Conservation (phyloP, 2,329 filamentous ascomycete species). For the Zarea fungicola region DNA sequence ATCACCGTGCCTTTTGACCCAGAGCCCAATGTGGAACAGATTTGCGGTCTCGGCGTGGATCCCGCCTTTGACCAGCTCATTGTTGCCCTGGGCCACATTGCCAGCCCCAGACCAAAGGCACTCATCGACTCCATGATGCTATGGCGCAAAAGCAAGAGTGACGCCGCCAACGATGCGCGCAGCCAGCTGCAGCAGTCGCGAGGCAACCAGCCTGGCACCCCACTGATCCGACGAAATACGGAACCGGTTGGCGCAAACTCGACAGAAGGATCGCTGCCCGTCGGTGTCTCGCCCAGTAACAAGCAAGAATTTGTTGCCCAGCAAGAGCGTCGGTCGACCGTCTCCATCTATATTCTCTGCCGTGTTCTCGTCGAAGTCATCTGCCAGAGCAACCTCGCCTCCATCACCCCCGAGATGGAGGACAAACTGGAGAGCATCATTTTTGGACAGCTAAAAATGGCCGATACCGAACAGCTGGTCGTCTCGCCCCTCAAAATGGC, state of each 20-base stretch:
- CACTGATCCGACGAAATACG: slow-evolving; percentile 65
- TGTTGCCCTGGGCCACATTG: slow-evolving; percentile 87
- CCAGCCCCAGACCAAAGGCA: slow-evolving; percentile 87
- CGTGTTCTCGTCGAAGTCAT: slow-evolving; percentile 92
- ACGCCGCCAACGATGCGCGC: slow-evolving; percentile 69
- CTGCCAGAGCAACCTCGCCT: slow-evolving; percentile 75
- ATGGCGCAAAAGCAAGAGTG: slow-evolving; percentile 94
- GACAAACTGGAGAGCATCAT: slow-evolving; percentile 93
- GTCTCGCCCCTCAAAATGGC: slow-evolving; percentile 79
- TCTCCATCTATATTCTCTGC: slow-evolving; percentile 94
- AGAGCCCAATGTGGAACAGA: slow-evolving; percentile 78
- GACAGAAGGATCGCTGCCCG: slow-evolving; percentile 27
- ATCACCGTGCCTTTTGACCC: slow-evolving; percentile 73
- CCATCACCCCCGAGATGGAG: slow-evolving; percentile 85
- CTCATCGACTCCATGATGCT: slow-evolving; percentile 97
- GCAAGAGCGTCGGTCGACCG: slow-evolving; percentile 83
- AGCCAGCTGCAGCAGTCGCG: slow-evolving; percentile 51
- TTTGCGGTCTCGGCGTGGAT: slow-evolving; percentile 88
- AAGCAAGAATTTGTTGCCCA: slow-evolving; percentile 70
- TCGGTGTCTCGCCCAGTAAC: slow-evolving; percentile 37
- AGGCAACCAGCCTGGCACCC: slow-evolving; percentile 37
- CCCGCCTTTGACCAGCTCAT: slow-evolving; percentile 91
- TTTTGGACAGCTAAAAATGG: slow-evolving; percentile 87
- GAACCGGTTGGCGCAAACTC: slow-evolving; percentile 55
- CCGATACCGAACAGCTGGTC: slow-evolving; percentile 74